phyloP scores from a whole-genome alignment of 768 basidiomycete species.

The Paxillus rubicundulus region DNA sequence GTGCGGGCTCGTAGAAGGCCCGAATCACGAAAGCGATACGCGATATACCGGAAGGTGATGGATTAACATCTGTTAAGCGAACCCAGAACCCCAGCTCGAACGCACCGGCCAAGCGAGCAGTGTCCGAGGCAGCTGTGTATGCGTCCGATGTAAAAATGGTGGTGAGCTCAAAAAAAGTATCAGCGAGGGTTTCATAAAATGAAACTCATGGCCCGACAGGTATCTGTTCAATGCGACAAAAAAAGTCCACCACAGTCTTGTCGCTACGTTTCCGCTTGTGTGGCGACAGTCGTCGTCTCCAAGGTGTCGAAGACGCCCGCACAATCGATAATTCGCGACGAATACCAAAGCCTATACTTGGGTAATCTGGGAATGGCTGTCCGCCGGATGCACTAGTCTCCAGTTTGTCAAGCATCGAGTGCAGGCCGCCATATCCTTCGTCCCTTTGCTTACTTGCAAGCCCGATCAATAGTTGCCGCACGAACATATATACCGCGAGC shows the following conservation, averaged over 20 bases:
- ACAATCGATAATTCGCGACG: constrained; percentile 46
- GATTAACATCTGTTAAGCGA: constrained; percentile 42
- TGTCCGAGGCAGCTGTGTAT: no score
- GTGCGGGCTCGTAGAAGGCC: constrained; percentile 40
- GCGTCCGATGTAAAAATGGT: constrained; percentile 31
- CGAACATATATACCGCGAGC: no score
- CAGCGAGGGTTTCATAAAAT: background rate
- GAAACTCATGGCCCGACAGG: constrained; percentile 47
- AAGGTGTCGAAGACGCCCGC: constrained; percentile 42
- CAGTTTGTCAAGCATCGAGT: no score
- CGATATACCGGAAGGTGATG: constrained; percentile 37
- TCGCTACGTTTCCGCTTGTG: no score
- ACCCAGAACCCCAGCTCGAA: constrained; percentile 65
- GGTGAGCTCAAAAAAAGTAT: background rate
- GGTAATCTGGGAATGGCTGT: no score
- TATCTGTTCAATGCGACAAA: constrained; percentile 42
- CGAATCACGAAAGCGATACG: constrained; percentile 40
- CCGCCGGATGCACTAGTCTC: no score
- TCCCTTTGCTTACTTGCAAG: no score
- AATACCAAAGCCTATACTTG: constrained; percentile 39
- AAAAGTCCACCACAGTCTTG: no score
- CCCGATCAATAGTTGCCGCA: no score
- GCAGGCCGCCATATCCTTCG: no score
- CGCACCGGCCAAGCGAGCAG: no score
- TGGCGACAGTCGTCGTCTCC: no score